Evolutionary conservation across 108 stramenopile species (phyloP), one percentile per base, ranked within the genome.

Genomic region (Cylindrotheca closterium): DNA sequence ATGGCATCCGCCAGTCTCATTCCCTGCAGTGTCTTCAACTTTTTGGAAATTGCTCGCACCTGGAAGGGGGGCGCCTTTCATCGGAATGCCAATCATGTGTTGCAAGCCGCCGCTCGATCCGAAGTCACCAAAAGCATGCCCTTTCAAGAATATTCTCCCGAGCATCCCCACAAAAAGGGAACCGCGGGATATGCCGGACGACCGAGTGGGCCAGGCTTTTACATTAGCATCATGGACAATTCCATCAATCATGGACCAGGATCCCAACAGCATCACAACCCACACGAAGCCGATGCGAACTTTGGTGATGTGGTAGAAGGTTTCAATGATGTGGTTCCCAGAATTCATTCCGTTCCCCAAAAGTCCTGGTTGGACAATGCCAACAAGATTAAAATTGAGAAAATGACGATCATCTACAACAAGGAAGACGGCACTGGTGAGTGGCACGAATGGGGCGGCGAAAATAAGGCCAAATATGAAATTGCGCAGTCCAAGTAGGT

Each of bases 281-380:
- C 91, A 8, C 78, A 92, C 49, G 96, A 97, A 75, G 95, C 96
- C 22, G 95, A 97, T 79, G 63, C 86, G 58, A 77, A 83, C 50
- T 95, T 97, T 65, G 96, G 93, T 21, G 84, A 56, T 31, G 79
- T 93, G 2, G 77, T 92, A 3, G 34, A 80, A 58, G 86, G 86
- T 12, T 71, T 87, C 67, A 75, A 84, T 42, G 79, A 81, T 66
- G 79, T 77, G 61, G 74, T 81, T 1, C 73, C 51, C 7, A 66
- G 84, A 15, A 81, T 90, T 63, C 82, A 83, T 59, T 83, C 69
- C 15, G 73, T 84, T 58, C 83, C 82, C 0, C 74, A 78, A 30
- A 42, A 63, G 1, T 83, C 68, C 55, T 90, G 81, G 71, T 47
- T 86, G 19, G 78, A 83, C 34, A 70, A 78, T 30, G 54, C 70